Evolutionary conservation across 2,329 filamentous ascomycete genomes (phyloP).

Genomic region (Fusarium avenaceum): DNA sequence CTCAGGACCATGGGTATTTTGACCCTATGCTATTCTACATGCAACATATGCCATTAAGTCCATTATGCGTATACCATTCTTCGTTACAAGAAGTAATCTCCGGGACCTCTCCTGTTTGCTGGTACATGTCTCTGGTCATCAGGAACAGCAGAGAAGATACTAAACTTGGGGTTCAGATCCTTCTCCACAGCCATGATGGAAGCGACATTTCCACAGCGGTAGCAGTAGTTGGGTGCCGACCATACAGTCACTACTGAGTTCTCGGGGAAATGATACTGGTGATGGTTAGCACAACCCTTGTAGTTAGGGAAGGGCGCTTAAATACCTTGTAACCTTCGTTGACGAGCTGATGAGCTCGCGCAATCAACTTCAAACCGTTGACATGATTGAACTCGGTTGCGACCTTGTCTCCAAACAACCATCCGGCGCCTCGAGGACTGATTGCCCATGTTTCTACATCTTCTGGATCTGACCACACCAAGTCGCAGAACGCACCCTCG

Average conservation of each 20-base stretch:
- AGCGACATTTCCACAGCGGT: slow-evolving; percentile 94
- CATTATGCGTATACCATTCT: slow-evolving; percentile 45
- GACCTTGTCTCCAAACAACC: slow-evolving; percentile 97
- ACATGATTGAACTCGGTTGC: slow-evolving; percentile 98
- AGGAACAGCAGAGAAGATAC: slow-evolving; percentile 90
- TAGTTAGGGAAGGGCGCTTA: slow-evolving; percentile 1
- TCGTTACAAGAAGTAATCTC: slow-evolving; percentile 76
- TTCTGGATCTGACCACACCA: slow-evolving; percentile 98
- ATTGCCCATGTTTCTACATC: slow-evolving; percentile 97
- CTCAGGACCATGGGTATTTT: slow-evolving; percentile 58
- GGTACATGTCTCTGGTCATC: slow-evolving; percentile 86
- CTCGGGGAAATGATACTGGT: slow-evolving; percentile 89
- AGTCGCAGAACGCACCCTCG: slow-evolving; percentile 96
- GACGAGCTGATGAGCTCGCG: slow-evolving; percentile 97
- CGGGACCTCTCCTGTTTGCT: slow-evolving; percentile 74
- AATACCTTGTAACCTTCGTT: slow-evolving; percentile 96
- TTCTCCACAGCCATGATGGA: slow-evolving; percentile 94
- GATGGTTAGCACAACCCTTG: slow-evolving; percentile 48
- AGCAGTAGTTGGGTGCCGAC: slow-evolving; percentile 97
- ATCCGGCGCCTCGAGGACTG: slow-evolving; percentile 94
- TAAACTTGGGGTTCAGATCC: slow-evolving; percentile 90
- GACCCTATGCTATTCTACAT: slow-evolving; percentile 60
- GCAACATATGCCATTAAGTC: slow-evolving; percentile 49
- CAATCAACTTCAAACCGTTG: slow-evolving; percentile 94
- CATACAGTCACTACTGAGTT: slow-evolving; percentile 98